Base-by-base conservation (phyloP, 805 yeast genomes). In the Grigorovia transvaalensis region DNA sequence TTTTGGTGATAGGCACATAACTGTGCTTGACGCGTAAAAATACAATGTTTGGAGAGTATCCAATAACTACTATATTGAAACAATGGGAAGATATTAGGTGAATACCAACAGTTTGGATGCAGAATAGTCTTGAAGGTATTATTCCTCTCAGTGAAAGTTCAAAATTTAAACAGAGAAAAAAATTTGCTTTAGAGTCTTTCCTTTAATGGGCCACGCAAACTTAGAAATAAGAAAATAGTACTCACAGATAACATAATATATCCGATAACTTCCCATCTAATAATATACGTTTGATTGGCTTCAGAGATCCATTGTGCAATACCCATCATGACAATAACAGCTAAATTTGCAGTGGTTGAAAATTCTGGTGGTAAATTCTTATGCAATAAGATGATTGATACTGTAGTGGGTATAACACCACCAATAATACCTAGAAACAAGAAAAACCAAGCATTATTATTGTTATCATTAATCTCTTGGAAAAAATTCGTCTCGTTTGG, bases 231-330 rank as follows among this genome's bases (percentile, higher is more conserved):
- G 27, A 59, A 40, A 19, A 63, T 50, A 46, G 63, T 58, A 33
- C 67, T 56, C 9, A 62, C 40, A 18, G 64, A 54, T 48, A 66
- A 49, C 52, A 57, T 54, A 42, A 62, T 49, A 52, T 64, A 66
- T 18, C 67, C 65, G 23, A 64, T 59, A 42, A 65, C 64, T 56
- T 66, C 68, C 66, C 68, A 64, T 51, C 66, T 59, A 20, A 65
- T 62, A 20, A 65, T 59, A 19, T 59, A 57, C n/a, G 66, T 58
- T 48, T 59, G 59, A 9, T 57, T 57, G 44, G 64, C 59, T 51
- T 65, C 66, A 43, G 58, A 56, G 18, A 63, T 52, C 64, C 66
- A 64, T 48, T 65, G 65, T 19, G 62, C 59, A 43, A 65, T 46
- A 29, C 67, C 68, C 57, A 59, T 60, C 20, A 56, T 51, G 3